Evolutionary conservation across 352 stramenopile genomes (phyloP).

Genomic region (Pythium coloratum): DNA sequence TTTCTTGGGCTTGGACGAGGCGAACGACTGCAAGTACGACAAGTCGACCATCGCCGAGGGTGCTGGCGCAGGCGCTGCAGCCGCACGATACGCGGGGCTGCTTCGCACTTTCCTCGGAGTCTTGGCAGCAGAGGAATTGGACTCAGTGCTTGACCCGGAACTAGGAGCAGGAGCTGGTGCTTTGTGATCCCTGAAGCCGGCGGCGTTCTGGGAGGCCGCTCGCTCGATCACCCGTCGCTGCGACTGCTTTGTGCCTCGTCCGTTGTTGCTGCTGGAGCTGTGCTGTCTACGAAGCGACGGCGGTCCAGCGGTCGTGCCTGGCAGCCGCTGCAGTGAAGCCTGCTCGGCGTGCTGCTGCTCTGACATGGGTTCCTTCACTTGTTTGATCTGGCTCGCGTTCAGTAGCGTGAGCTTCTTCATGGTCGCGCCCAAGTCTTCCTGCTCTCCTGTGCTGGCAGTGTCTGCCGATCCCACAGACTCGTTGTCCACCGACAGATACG

Average conservation of each 20-base stretch:
- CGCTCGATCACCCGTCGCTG: slow-evolving; percentile 5
- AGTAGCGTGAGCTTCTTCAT: slow-evolving; percentile 18
- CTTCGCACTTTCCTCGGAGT: not conserved
- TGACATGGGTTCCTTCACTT: not conserved
- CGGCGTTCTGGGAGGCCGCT: not conserved
- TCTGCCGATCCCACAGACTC: not conserved
- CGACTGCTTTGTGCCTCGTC: not conserved
- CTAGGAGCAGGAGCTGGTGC: not conserved
- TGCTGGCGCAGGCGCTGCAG: not conserved
- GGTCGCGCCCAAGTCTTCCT: slow-evolving; percentile 14
- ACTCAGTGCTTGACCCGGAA: not conserved
- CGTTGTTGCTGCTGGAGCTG: slow-evolving; percentile 8
- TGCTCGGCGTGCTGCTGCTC: not conserved
- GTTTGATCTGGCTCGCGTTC: slow-evolving; percentile 10
- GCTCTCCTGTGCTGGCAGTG: not conserved
- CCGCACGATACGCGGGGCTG: slow-evolving; percentile 1
- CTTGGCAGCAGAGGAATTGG: not conserved
- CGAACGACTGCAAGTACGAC: slow-evolving; percentile 26
- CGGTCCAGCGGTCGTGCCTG: not conserved
- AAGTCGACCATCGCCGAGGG: slow-evolving; percentile 16
- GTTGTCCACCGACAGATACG: slow-evolving; percentile 23
- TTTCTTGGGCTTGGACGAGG: slow-evolving; percentile 1
- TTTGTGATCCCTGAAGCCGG: not conserved
- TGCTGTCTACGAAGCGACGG: not conserved
- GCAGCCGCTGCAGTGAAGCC: not conserved